Conservation (phyloP, 768 basidiomycete genomes). For the Crassisporium funariophilum region DNA sequence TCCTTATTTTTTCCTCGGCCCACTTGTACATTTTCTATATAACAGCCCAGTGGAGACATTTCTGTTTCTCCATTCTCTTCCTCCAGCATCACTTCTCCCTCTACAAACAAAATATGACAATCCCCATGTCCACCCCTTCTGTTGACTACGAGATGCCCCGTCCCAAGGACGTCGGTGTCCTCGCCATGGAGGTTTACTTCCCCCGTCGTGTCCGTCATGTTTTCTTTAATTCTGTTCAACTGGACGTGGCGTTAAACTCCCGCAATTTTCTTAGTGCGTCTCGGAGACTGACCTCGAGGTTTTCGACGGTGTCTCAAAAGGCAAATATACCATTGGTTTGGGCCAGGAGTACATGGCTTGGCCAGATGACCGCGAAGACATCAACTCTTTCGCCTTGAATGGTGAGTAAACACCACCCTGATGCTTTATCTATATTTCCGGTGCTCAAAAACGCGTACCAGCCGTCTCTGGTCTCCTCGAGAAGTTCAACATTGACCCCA, state of each 20-base stretch:
- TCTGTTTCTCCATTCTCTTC: conserved; percentile 13
- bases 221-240: conserved; percentile 1
- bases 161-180: conserved; percentile 93
- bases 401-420: conserved; percentile 49
- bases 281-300: conserved; percentile 93
- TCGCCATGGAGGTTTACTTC: conserved; percentile 94
- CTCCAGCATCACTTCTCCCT: conserved; percentile 14
- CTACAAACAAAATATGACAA: conserved; percentile 38
- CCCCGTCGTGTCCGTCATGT: conserved; percentile 72
- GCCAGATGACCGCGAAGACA: conserved; percentile 98
- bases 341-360: conserved; percentile 99
- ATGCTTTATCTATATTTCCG: neutral
- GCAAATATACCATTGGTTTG: conserved; percentile 99
- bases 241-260: conserved; percentile 11
- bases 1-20: conserved; percentile 37
- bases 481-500: conserved; percentile 95
- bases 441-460: conserved; percentile 31
- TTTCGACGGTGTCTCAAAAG: conserved; percentile 91
- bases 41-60: conserved; percentile 19
- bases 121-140: conserved; percentile 34
- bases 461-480: conserved; percentile 88
- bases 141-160: conserved; percentile 50
- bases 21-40: conserved; percentile 38
- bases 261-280: conserved; percentile 66
- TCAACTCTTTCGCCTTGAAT: conserved; percentile 96